Percentiles rank a stretch among this genome's conserved stretches.
Conservation (phyloP, 345 rosid genomes). For the Sapria himalayana region DNA sequence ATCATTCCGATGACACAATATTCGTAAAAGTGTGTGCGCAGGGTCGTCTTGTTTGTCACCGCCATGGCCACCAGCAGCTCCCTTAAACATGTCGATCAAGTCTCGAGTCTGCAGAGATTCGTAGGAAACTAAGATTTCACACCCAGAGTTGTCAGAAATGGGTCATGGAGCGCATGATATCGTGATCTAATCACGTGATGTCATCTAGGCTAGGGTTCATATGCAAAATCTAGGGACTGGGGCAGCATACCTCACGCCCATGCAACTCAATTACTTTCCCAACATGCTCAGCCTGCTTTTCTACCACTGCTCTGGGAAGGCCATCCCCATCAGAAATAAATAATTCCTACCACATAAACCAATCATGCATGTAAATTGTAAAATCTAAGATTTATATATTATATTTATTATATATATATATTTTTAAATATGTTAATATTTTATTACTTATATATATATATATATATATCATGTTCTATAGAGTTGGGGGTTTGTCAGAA, state of each 20-base stretch:
- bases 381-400: too few relatives aligned
- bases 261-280: conserved; percentile 62
- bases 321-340: conserved; percentile 95
- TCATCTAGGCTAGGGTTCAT: too few relatives aligned
- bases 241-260: conserved; percentile 52
- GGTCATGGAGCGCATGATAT: too few relatives aligned
- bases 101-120: conserved; percentile 48
- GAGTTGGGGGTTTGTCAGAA: too few relatives aligned
- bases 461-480: too few relatives aligned
- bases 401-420: not conserved
- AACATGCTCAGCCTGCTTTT: conserved; percentile 76
- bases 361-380: not conserved
- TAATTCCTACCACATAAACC: conserved; percentile 40
- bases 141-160: too few relatives aligned
- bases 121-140: too few relatives aligned
- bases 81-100: conserved; percentile 60
- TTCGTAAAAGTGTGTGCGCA: conserved; percentile 51
- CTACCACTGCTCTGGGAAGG: conserved; percentile 92
- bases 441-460: too few relatives aligned
- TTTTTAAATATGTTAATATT: too few relatives aligned
- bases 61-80: conserved; percentile 41
- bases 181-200: too few relatives aligned
- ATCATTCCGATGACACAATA: conserved; percentile 76
- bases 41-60: conserved; percentile 66
- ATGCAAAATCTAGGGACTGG: too few relatives aligned